phyloP scores from a whole-genome alignment of 208 protist genomes.

The Trichomonas gallinae region DNA sequence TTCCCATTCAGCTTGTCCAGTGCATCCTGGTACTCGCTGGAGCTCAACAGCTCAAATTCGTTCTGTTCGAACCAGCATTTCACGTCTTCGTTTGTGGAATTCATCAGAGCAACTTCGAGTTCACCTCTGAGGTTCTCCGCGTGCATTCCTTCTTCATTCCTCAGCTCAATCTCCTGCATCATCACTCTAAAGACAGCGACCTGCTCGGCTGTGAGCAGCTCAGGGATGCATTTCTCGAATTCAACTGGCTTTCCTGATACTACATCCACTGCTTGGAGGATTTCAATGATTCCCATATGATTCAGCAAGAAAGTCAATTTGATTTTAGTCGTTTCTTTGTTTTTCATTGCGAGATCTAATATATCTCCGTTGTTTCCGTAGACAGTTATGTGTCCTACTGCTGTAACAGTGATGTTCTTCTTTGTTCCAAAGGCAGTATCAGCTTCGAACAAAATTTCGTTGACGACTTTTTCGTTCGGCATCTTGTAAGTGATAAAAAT shows the following conservation, averaged over 20 bases:
- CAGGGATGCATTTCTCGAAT: not conserved
- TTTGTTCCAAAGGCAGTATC: not conserved
- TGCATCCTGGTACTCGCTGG: not conserved
- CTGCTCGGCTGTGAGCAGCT: not conserved
- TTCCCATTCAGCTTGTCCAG: not conserved
- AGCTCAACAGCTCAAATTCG: not conserved
- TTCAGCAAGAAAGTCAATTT: not conserved
- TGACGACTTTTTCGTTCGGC: not conserved
- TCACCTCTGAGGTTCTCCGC: not conserved
- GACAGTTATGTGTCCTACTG: not conserved
- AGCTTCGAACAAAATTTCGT: not conserved
- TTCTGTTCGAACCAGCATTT: not conserved
- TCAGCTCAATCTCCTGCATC: not conserved
- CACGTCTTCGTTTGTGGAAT: not conserved
- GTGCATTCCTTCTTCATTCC: not conserved
- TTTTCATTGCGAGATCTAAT: not conserved
- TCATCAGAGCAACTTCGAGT: not conserved
- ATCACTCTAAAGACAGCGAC: not conserved
- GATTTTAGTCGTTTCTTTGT: not conserved
- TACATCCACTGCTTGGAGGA: not conserved
- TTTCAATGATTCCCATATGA: not conserved
- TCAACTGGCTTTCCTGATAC: not conserved
- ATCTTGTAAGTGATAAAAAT: not conserved
- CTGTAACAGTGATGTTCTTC: not conserved
- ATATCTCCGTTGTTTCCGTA: not conserved